Conservation (phyloP, 345 rosid species). For the Eucalyptus sideroxylon region DNA sequence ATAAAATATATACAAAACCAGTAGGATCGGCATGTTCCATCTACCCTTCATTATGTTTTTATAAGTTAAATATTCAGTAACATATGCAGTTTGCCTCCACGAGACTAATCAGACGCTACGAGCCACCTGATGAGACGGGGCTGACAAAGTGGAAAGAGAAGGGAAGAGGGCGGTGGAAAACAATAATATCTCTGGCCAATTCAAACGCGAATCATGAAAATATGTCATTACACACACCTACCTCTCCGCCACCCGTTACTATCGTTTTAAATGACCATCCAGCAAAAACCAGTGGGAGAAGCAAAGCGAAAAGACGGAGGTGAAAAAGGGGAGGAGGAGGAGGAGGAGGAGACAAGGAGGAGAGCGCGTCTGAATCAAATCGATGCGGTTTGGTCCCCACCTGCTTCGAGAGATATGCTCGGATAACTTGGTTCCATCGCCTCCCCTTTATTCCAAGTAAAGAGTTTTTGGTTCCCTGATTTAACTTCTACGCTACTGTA, state of each 20-base stretch:
- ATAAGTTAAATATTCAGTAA: neutral
- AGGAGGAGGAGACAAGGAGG: neutral
- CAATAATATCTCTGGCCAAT: neutral
- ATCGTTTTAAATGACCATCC: neutral
- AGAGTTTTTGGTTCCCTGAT: neutral
- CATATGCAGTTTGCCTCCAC: neutral
- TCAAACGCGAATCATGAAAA: neutral
- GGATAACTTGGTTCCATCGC: neutral
- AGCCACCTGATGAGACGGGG: neutral
- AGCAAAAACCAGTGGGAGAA: neutral
- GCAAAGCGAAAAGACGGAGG: neutral
- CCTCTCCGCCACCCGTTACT: neutral
- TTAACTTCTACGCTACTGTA: neutral
- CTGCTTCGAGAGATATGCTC: neutral
- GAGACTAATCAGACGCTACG: neutral
- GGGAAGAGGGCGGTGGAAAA: neutral
- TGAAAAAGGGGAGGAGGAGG: neutral
- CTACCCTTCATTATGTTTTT: neutral
- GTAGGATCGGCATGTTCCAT: neutral
- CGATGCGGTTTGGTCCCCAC: neutral
- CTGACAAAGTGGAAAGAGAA: neutral
- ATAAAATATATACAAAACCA: neutral
- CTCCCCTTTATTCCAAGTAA: neutral
- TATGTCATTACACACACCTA: neutral
- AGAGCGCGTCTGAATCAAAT: neutral